Conservation (phyloP, 768 basidiomycete species). For the Tubosaeta sp. region DNA sequence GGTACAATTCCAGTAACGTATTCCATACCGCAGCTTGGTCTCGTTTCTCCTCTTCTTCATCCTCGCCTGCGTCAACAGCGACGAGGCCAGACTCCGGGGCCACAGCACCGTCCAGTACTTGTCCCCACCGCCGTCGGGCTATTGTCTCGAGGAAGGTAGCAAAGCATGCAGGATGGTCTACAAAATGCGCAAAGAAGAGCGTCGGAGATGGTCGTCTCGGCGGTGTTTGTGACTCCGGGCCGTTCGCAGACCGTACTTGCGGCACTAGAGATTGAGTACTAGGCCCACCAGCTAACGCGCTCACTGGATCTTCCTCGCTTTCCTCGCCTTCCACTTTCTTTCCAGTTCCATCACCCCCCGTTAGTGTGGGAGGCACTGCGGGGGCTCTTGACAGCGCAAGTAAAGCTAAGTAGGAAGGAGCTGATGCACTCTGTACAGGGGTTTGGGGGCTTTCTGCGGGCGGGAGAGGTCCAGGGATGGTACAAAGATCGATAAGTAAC, state of each 20-base stretch:
- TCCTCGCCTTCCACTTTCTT: conserved; percentile 18
- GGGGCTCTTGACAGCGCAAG: conserved; percentile 66
- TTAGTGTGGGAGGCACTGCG: conserved; percentile 38
- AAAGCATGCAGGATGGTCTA: conserved; percentile 83
- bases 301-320: conserved; percentile 16
- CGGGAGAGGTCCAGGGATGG: conserved; percentile 52
- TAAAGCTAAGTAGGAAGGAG: conserved; percentile 74
- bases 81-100: conserved; percentile 9
- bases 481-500: conserved; percentile 89
- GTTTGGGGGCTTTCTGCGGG: conserved; percentile 21
- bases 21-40: conserved; percentile 93
- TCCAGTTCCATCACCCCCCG: conserved; percentile 25
- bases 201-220: conserved; percentile 71
- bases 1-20: conserved; percentile 89
- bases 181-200: conserved; percentile 90
- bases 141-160: conserved; percentile 87
- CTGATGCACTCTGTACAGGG: conserved; percentile 20
- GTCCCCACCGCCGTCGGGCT: conserved; percentile 74
- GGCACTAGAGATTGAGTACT: conserved; percentile 8
- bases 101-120: conserved; percentile 47
- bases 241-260: conserved; percentile 5
- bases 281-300: conserved; percentile 27
- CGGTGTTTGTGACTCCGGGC: conserved; percentile 25
- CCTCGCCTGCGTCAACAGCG: conserved; percentile 24
- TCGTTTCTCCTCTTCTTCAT: conserved; percentile 48